These are phyloP conservation scores for Fraxinus floribunda DNA, from an alignment of 305 asterid species.

Conservation along the genomic window DNA sequence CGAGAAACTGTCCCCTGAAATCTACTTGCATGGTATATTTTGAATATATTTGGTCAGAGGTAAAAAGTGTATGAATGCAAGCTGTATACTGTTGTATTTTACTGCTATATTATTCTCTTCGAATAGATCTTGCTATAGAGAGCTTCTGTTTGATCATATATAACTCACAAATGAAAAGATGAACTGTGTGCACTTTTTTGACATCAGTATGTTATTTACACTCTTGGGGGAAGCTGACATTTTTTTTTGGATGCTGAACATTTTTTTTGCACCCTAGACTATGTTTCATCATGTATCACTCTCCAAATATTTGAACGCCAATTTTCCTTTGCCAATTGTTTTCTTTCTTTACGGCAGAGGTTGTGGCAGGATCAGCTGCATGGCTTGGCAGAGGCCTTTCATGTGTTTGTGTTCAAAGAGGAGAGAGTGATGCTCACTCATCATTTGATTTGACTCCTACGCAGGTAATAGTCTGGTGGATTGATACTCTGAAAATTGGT, in stretches of 20 bases:
- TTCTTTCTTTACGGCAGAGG: slow-evolving; percentile 60
- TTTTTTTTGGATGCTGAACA: slow-evolving; percentile 5
- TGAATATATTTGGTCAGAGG: background rate
- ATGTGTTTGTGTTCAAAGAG: slow-evolving; percentile 92
- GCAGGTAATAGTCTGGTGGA: slow-evolving; percentile 50
- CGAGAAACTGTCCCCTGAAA: background rate
- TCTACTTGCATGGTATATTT: background rate
- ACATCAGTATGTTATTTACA: background rate
- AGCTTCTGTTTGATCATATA: background rate
- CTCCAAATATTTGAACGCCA: background rate
- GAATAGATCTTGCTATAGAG: background rate
- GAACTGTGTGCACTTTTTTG: background rate
- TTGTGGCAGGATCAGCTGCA: slow-evolving; percentile 96
- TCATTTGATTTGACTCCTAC: slow-evolving; percentile 88
- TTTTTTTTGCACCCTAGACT: background rate
- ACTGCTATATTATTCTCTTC: background rate
- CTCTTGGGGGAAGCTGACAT: background rate
- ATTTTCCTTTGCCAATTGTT: slow-evolving; percentile 21
- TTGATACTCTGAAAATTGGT: slow-evolving; percentile 13
- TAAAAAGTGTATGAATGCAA: background rate
- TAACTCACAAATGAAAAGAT: background rate
- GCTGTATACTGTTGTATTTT: background rate
- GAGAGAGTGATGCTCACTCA: slow-evolving; percentile 84
- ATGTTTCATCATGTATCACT: background rate
- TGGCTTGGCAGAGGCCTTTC: slow-evolving; percentile 99